Base-by-base conservation (phyloP, 352 stramenopile genomes). In the Pythium vanterpoolii region DNA sequence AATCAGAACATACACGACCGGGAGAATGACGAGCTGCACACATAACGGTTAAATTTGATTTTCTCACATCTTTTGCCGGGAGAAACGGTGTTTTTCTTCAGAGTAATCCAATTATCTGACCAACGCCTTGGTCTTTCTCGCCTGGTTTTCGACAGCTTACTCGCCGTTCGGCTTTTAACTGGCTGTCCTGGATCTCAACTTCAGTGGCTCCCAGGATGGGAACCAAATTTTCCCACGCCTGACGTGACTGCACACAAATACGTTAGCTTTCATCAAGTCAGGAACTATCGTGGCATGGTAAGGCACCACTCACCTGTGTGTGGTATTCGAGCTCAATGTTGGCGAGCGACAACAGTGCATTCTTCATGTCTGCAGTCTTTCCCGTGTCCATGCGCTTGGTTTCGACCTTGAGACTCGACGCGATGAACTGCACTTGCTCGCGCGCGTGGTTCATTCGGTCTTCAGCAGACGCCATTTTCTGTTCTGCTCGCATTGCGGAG, bases 391-490 rank as follows among this genome's bases (percentile, higher is more conserved):
- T 89, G 19, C 83, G 74, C 60, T 79, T 90, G 5, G 83, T 83
- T 66, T 95, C 86, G 6, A 93, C 76, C 45, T 95, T 95, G 14
- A 95, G 61, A 56, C 86, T 95, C 34, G 81, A 87, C 13, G 86
- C 84, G 34, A 95, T 95, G 51, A 95, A 95, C 19, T 91, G 76
- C 21, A 95, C 86, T 74, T 95, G 86, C 51, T 94, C 83, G 42
- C 87, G 86, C 6, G 86, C 86, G 27, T 87, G 71, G 49, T 95
- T 95, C 83, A 95, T 93, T 18, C 83, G 74, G 44, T 93, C 86
- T 68, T 95, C 86, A 2, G 86, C 86, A 23, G 83, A 93, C 34
- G 86, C 76, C 82, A 95, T 93, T 59, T 95, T 93, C 36, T 95
- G 86, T 56, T 95, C 86, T 13, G 86, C 86, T 55, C 83, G 77